phyloP scores from a whole-genome alignment of 305 asterid genomes.

The Fraxinus velutina region DNA sequence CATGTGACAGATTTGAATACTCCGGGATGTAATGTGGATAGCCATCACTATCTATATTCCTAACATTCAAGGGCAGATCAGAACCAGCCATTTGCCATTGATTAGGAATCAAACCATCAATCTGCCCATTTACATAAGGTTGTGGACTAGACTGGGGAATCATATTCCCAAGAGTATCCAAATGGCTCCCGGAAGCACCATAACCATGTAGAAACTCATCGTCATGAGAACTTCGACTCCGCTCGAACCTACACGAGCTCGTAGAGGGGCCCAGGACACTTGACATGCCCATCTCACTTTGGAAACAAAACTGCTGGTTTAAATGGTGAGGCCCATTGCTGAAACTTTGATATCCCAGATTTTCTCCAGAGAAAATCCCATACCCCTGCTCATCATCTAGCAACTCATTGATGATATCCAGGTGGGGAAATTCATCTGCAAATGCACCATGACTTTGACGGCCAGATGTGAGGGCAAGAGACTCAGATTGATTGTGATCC shows the following conservation, averaged over 20 bases:
- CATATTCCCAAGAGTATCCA: constrained; percentile 51
- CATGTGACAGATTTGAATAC: constrained; percentile 46
- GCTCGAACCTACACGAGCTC: constrained; percentile 54
- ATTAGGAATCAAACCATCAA: constrained; percentile 47
- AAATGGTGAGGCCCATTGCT: constrained; percentile 48
- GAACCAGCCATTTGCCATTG: constrained; percentile 77
- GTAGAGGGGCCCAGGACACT: constrained; percentile 39
- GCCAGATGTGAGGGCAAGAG: constrained; percentile 31
- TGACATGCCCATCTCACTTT: constrained; percentile 49
- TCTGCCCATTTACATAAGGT: constrained; percentile 53
- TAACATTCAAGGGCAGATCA: constrained; percentile 40
- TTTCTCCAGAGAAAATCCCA: constrained; percentile 30
- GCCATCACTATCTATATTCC: constrained; percentile 45
- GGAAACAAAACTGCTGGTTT: constrained; percentile 59
- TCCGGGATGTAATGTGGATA: constrained; percentile 55
- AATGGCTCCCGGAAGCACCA: constrained; percentile 37
- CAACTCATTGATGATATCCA: constrained; percentile 85
- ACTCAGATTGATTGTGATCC: constrained; percentile 35
- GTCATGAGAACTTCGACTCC: constrained; percentile 50
- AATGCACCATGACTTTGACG: constrained; percentile 45
- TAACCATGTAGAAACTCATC: constrained; percentile 46
- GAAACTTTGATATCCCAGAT: constrained; percentile 43
- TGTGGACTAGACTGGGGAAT: constrained; percentile 41
- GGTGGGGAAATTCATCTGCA: constrained; percentile 83
- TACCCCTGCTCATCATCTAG: constrained; percentile 75